Evolutionary conservation across 768 basidiomycete species (phyloP).

Genomic region (Agaricus blazei): DNA sequence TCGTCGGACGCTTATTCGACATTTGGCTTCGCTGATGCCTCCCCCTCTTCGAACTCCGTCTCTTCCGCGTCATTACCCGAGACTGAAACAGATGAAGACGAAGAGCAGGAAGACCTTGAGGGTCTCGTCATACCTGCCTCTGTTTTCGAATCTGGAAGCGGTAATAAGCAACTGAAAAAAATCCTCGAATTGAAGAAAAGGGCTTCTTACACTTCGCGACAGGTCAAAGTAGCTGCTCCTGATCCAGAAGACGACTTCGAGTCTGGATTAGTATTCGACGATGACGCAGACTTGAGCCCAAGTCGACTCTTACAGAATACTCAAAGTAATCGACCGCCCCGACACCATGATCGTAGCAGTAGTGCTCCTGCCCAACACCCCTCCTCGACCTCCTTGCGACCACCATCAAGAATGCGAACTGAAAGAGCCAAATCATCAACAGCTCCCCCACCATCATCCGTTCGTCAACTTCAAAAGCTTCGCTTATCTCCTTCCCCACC

Average conservation of each 20-base stretch:
- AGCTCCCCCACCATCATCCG: conserved; percentile 65
- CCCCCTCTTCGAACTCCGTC: conserved; percentile 66
- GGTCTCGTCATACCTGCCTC: conserved; percentile 75
- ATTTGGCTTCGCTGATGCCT: conserved; percentile 68
- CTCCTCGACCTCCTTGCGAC: conserved; percentile 39
- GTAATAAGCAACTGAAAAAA: conserved; percentile 45
- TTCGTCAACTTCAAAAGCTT: conserved; percentile 63
- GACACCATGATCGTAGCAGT: conserved; percentile 47
- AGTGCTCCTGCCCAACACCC: conserved; percentile 51
- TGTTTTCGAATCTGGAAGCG: conserved; percentile 68
- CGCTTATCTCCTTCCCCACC: conserved; percentile 69
- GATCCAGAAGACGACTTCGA: conserved; percentile 86
- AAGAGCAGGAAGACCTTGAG: conserved; percentile 71
- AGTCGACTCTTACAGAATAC: conserved; percentile 58
- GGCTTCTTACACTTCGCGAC: conserved; percentile 34
- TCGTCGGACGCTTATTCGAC: conserved; percentile 86
- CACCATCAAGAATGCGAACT: conserved; percentile 55
- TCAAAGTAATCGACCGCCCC: conserved; percentile 36
- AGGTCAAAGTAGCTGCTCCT: conserved; percentile 46
- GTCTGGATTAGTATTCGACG: conserved; percentile 76
- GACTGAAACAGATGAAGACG: conserved; percentile 69
- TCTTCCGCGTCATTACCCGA: conserved; percentile 66
- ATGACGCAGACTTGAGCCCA: conserved; percentile 78
- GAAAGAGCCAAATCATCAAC: conserved; percentile 72
- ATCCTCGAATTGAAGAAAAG: conserved; percentile 53